Conservation (phyloP, 140 eudicot genomes). For the Ambrosia hybrid region DNA sequence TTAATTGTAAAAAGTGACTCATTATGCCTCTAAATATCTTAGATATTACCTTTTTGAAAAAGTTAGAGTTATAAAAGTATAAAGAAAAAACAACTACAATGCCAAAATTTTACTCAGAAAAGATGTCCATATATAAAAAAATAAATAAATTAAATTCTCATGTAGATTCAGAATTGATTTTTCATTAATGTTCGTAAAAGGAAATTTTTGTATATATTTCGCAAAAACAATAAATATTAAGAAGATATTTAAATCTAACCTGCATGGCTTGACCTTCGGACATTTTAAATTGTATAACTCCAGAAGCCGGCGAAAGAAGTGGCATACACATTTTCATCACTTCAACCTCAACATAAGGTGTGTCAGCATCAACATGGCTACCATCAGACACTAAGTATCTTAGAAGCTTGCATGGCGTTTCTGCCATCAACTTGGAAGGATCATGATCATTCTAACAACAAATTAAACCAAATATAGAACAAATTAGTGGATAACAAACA, state of each 20-base stretch:
- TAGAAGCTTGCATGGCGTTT: conserved; percentile 97
- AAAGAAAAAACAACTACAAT: no score
- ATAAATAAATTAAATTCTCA: no score
- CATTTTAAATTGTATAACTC: conserved; percentile 71
- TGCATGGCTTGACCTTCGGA: conserved; percentile 99
- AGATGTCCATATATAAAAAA: no score
- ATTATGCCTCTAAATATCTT: no score
- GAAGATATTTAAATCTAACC: conserved; percentile 38
- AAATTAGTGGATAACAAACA: no score
- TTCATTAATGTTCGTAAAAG: neutral
- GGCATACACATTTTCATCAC: conserved; percentile 99
- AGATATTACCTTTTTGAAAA: no score
- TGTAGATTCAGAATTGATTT: no score
- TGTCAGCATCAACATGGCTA: conserved; percentile 92
- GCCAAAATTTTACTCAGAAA: no score
- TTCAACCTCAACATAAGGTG: conserved; percentile 98
- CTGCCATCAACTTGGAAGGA: conserved; percentile 92
- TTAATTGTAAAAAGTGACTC: neutral
- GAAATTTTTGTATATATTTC: neutral
- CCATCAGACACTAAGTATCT: conserved; percentile 74
- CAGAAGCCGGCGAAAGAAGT: conserved; percentile 96
- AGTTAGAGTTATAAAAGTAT: no score
- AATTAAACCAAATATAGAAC: neutral
- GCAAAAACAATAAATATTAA: neutral
- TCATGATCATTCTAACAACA: conserved; percentile 86